Evolutionary conservation across 2,329 filamentous ascomycete species (phyloP).

Genomic region (Pestalotiopsis sp.): DNA sequence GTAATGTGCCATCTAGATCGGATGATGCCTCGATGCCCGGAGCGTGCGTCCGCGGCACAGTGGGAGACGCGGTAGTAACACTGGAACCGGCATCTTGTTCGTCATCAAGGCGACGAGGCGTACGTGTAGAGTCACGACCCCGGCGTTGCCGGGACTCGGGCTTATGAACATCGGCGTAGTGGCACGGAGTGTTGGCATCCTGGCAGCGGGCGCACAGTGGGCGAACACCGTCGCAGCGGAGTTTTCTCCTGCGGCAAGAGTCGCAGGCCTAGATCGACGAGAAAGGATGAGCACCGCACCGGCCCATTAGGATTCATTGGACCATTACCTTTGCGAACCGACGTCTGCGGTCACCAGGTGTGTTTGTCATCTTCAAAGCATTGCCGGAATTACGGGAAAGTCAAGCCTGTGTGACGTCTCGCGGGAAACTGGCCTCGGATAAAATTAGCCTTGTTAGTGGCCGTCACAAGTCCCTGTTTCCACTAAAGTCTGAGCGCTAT

Average conservation of each 20-base stretch:
- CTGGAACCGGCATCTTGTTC: neutral
- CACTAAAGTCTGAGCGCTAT: neutral
- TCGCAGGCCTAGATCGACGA: neutral
- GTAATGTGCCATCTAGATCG: neutral
- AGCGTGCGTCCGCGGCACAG: neutral
- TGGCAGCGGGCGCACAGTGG: conserved; percentile 2
- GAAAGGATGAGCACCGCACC: too few relatives aligned
- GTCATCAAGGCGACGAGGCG: neutral
- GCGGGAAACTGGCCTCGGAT: neutral
- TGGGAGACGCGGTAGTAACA: neutral
- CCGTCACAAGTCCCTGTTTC: neutral
- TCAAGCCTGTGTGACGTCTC: neutral
- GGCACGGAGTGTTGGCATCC: neutral
- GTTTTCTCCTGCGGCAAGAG: neutral
- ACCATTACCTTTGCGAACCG: neutral
- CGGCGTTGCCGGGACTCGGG: neutral
- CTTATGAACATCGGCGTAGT: conserved; percentile 4
- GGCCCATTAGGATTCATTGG: neutral
- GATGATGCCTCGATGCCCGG: neutral
- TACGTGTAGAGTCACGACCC: neutral
- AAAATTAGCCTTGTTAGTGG: neutral
- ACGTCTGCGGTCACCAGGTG: neutral
- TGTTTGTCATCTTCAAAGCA: neutral
- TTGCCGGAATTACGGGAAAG: neutral
- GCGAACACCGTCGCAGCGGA: conserved; percentile 8